Base-by-base conservation (phyloP, 805 yeast genomes). In the Jamesozyma rosinii region DNA sequence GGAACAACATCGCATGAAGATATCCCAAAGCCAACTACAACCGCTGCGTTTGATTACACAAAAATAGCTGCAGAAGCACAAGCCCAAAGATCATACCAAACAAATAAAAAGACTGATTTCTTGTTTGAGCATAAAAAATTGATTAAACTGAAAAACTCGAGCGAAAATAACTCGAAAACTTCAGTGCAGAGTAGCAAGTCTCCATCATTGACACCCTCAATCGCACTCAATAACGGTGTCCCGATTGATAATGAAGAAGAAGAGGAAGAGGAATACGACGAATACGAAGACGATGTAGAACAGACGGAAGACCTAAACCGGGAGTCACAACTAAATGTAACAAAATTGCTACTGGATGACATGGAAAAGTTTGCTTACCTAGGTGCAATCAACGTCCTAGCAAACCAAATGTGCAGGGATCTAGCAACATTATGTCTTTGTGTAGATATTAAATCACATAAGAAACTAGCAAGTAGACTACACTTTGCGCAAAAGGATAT, bases 301-400 rank as follows among this genome's bases (percentile, higher is more conserved):
- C 55, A 57, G 2, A 51, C 51, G 26, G 53, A 54, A 18, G 73
- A 71, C 19, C 51, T 67, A 13, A 68, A 62, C 18, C 55, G 64
- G 8, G 60, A 58, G 18, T 50, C 54, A 40, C 94, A 89, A 44
- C 67, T 92, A 49, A 76, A 77, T 42, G 75, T 90, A 1, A 92
- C 97, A 4, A 86, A 81, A 58, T 75, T 78, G 20, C 75, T 92
- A 76, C 70, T 92, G 14, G 71, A 79, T 6, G 97, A 87, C 15
- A 70, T 82, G 14, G 96, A 92, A 60, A 81, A 85, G 54, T 81
- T 89, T 48, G 97, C 97, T 2, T 92, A 92, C 57, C 83, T 84
- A 5, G 97, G 96, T 0, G 70, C 90, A 9, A 79, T 83, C 8
- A 82, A 84, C 51, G 72, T 92, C 30, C 71, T 83, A 5, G 74